phyloP scores from a whole-genome alignment of 768 basidiomycete species.

The Lentinula raphanica region DNA sequence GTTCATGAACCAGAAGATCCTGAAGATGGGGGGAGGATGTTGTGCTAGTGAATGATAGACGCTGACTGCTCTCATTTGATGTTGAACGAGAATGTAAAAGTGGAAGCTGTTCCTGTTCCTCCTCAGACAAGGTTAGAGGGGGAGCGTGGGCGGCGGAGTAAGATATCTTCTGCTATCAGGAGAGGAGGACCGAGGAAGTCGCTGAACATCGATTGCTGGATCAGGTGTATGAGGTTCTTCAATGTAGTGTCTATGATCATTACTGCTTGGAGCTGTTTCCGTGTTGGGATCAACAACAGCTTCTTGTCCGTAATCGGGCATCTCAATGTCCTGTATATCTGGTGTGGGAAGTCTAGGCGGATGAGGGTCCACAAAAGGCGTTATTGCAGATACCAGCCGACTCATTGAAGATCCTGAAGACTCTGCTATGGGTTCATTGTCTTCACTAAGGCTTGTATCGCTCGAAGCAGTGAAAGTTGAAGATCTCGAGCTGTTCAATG shows the following conservation, averaged over 20 bases:
- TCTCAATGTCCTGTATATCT: constrained; percentile 45
- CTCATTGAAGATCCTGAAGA: constrained; percentile 10
- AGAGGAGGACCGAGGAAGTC: constrained; percentile 23
- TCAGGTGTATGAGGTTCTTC: constrained; percentile 53
- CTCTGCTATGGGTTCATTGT: constrained; percentile 9
- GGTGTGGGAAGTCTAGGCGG: constrained; percentile 40
- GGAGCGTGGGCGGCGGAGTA: constrained; percentile 10
- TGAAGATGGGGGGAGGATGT: neutral
- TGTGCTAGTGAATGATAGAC: neutral
- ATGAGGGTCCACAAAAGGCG: constrained; percentile 8
- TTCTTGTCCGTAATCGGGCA: constrained; percentile 36
- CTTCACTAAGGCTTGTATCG: constrained; percentile 16
- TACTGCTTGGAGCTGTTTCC: constrained; percentile 15
- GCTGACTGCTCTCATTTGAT: neutral
- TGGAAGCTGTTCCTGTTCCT: neutral
- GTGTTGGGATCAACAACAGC: constrained; percentile 15
- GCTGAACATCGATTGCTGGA: constrained; percentile 44
- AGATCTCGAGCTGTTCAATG: constrained; percentile 29
- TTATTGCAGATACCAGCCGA: constrained; percentile 9
- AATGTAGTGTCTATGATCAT: constrained; percentile 37
- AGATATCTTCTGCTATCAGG: neutral
- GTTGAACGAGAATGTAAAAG: neutral
- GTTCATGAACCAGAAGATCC: neutral
- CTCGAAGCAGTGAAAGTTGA: constrained; percentile 29
- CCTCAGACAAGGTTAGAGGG: constrained; percentile 3